Evolutionary conservation across 352 stramenopile species (phyloP).

Genomic region (Blastocystis hominis): DNA sequence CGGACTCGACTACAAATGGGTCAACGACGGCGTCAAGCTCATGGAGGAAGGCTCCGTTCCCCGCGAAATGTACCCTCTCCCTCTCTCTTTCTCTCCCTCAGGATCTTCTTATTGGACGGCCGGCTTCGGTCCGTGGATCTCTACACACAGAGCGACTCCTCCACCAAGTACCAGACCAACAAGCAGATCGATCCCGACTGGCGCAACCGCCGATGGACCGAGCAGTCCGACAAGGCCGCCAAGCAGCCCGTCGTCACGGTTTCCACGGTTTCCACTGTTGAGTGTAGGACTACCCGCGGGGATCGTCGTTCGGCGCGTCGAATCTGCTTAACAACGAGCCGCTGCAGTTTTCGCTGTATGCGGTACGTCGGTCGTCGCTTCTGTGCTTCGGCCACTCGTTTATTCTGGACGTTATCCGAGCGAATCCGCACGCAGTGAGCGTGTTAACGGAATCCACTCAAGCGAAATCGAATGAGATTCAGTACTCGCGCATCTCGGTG

Average conservation of each 20-base stretch:
- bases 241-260: not conserved
- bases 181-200: slow-evolving; percentile 46
- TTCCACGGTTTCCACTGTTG: not conserved
- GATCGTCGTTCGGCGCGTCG: not conserved
- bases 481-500: slow-evolving; percentile 3
- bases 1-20: slow-evolving; percentile 4
- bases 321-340: slow-evolving; percentile 13
- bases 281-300: not conserved
- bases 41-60: not conserved
- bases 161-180: not conserved
- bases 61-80: not conserved
- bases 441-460: not conserved
- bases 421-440: not conserved
- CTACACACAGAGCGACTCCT: not conserved
- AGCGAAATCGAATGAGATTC: not conserved
- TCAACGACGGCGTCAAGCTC: slow-evolving; percentile 2
- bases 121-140: slow-evolving; percentile 21
- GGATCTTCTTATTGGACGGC: slow-evolving; percentile 9
- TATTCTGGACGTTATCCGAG: slow-evolving; percentile 14
- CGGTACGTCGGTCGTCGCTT: slow-evolving; percentile 37
- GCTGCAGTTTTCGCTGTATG: slow-evolving; percentile 45
- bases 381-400: not conserved
- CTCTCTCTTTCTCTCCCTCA: not conserved
- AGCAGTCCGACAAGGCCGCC: not conserved
- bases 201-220: slow-evolving; percentile 31